Base-by-base conservation (phyloP, 306 rosid species). In the Boehmeria nivea region DNA sequence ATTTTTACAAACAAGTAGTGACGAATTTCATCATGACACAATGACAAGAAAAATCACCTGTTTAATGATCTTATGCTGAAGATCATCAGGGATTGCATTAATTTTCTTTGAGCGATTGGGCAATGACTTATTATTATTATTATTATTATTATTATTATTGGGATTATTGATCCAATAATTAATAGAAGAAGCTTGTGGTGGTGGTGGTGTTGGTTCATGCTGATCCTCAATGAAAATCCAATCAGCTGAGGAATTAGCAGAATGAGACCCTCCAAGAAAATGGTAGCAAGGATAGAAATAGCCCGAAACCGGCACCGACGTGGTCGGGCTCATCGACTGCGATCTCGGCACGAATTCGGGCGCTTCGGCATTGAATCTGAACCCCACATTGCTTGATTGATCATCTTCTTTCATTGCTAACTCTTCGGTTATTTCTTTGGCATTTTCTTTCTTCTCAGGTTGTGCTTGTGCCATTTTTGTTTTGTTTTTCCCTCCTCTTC, bases 281-380 rank as follows among this genome's bases (percentile, higher is more conserved):
- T 83, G 91, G 46, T 82, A 77, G 51, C 81, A 84, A 0, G 99
- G 96, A 20, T 87, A 81, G 68, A 68, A 77, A 75, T 84, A 91
- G 47, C 93, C 84, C 0, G 96, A 78, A 43, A 87, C 34, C 0
- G 95, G 93, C 63, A 80, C 36, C 45, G 45, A 40, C n/a, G 5
- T 5, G 5, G 38, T 4, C 11, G 38, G 7, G 38, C 5, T 27
- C 63, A 84, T 94, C 34, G 89, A 7, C 7, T 78, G 91, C 17
- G 96, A 64, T 67, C 88, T 77, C 12, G 99, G 99, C 6, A 91
- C 88, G n/a, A 91, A 91, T 60, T 87, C 99, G 34, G 96, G 95
- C 8, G 99, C 96, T 65, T 84, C 93, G 1, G 85, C 95, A 70
- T 91, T 91, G 72, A 91, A 87, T 60, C 71, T 87, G 89, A 87